Base-by-base conservation (phyloP, 768 basidiomycete species). In the Suillus sp. region DNA sequence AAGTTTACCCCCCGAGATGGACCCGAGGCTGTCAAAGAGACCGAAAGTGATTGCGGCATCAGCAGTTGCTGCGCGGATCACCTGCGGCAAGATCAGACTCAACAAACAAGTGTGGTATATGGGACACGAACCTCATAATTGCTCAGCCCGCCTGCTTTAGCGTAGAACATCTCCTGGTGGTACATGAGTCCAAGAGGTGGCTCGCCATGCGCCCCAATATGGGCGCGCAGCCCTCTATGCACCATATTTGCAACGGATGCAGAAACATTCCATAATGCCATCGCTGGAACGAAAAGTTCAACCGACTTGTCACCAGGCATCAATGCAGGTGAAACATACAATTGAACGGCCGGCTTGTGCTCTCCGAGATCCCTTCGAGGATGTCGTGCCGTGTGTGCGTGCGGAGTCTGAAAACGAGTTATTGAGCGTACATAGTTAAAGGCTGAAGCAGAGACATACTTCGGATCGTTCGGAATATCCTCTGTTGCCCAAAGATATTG, bases 201-300 rank as follows among this genome's bases (percentile, higher is more conserved):
- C 71, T 91, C 87, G 20, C 90, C 90, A 68, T 92, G 90, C 0
- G 89, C 89, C 27, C 90, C 90, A 63, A 92, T 87, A 67, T 89
- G 85, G 3, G 86, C 79, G 30, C 80, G 77, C 18, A 90, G 72
- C 14, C 89, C 90, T 61, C 80, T 83, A 34, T 81, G 74, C 22
- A 90, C 85, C 88, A 92, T 88, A 69, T 86, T 84, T 0, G 88
- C 86, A 11, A 87, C 80, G 3, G 89, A 89, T 13, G 74, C 76
- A 7, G 90, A 91, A 4, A 86, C 88, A 67, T 92, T 92, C 73
- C 85, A 90, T 2, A 90, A 64, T 4, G 85, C 82, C 58, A 82
- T 86, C 0, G 89, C 89, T 90, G 45, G 50, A 37, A 48, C 0
- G 51, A 63, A 38, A 62, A 35, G 18, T 59, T 64, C n/a, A 59